Conservation (phyloP, 768 basidiomycete species). For the Termitomyces sp. region DNA sequence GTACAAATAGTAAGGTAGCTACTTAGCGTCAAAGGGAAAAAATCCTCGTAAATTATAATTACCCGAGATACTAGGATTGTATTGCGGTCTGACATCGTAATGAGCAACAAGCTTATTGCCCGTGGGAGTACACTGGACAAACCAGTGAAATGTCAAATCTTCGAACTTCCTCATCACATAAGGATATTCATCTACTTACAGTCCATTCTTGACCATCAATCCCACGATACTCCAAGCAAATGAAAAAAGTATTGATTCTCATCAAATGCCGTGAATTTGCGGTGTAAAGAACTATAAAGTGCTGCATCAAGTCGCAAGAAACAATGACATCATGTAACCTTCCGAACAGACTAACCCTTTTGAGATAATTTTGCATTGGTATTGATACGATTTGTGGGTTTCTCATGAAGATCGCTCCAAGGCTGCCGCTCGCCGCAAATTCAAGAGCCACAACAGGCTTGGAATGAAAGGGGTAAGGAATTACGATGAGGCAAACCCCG, state of each 20-base stretch:
- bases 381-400: neutral
- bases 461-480: neutral
- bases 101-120: constrained; percentile 6
- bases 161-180: neutral
- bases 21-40: constrained; percentile 9
- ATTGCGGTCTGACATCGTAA: constrained; percentile 4
- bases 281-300: neutral
- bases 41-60: constrained; percentile 9
- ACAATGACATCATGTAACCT: neutral
- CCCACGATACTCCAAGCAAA: neutral
- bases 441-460: neutral
- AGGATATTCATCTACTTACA: neutral
- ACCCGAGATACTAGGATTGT: constrained; percentile 9
- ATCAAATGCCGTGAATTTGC: neutral
- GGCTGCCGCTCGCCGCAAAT: neutral
- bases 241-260: neutral
- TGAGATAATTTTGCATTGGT: neutral
- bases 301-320: neutral
- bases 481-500: neutral
- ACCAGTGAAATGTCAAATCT: neutral
- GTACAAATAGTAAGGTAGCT: neutral
- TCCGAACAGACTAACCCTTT: neutral
- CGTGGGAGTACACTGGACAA: constrained; percentile 4
- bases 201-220: neutral
- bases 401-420: neutral